Evolutionary conservation across 305 asterid species (phyloP).

Genomic region (Fraxinus dipetala): DNA sequence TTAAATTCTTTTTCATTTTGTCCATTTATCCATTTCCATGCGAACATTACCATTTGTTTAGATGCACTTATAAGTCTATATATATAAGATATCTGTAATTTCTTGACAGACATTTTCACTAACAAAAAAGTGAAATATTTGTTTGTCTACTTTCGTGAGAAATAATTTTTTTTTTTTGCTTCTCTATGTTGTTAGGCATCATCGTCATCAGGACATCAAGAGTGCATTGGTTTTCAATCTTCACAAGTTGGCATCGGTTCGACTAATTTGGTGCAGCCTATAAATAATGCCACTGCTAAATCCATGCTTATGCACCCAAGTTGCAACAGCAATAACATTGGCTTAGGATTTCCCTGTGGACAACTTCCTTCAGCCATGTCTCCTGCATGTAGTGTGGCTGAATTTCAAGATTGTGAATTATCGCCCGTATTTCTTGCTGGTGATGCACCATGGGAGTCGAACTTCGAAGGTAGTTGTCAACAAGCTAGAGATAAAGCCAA

Average conservation of each 20-base stretch:
- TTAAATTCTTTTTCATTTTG: background rate
- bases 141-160: background rate
- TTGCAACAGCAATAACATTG: slow-evolving; percentile 25
- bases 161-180: background rate
- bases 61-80: background rate
- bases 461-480: slow-evolving; percentile 47
- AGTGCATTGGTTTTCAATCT: slow-evolving; percentile 39
- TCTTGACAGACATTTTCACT: background rate
- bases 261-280: slow-evolving; percentile 31
- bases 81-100: background rate
- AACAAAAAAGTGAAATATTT: background rate
- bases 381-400: slow-evolving; percentile 42
- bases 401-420: slow-evolving; percentile 62
- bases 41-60: background rate
- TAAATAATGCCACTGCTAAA: slow-evolving; percentile 30
- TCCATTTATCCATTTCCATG: background rate
- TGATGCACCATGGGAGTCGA: slow-evolving; percentile 62
- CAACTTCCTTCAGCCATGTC: slow-evolving; percentile 47
- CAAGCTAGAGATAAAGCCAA: slow-evolving; percentile 69
- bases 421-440: slow-evolving; percentile 46
- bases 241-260: slow-evolving; percentile 26
- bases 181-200: slow-evolving; percentile 41
- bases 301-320: slow-evolving; percentile 43
- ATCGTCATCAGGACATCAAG: slow-evolving; percentile 46
- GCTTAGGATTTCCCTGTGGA: slow-evolving; percentile 40